These are phyloP conservation scores for Curvularia spicifera DNA, from an alignment of 2,329 filamentous ascomycete genomes.

Conservation along the genomic window DNA sequence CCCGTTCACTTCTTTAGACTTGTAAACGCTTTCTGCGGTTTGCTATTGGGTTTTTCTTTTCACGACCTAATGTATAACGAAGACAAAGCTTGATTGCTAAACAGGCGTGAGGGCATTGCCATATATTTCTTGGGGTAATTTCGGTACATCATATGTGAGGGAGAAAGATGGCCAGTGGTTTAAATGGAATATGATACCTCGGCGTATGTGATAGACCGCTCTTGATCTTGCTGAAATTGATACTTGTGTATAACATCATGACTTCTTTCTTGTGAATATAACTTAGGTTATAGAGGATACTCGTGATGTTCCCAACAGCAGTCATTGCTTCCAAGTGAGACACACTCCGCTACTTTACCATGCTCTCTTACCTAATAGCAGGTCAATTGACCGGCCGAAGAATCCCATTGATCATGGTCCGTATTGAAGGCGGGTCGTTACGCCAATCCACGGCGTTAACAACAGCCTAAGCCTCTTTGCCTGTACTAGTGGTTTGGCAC, in stretches of 20 bases:
- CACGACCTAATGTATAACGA: constrained; percentile 19
- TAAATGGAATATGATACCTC: not conserved
- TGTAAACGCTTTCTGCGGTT: constrained; percentile 3
- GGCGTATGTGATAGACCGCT: not conserved
- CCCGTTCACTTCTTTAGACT: constrained; percentile 7
- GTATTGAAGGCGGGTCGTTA: not conserved
- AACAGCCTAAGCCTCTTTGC: not conserved
- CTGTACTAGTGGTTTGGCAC: not conserved
- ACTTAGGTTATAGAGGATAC: not conserved
- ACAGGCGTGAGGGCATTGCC: constrained; percentile 2
- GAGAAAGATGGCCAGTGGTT: not conserved
- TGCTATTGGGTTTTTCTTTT: constrained; percentile 8
- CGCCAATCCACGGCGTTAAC: not conserved
- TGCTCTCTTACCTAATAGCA: not conserved
- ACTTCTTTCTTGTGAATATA: not conserved
- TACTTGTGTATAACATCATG: not conserved
- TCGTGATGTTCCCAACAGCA: not conserved
- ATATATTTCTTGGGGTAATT: constrained; percentile 1
- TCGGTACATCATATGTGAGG: not conserved
- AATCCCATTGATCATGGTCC: not conserved
- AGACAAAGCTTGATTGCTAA: constrained; percentile 7
- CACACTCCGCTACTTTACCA: not conserved
- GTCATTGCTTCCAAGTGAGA: not conserved
- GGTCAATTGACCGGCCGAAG: not conserved
- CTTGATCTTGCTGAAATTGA: not conserved